Evolutionary conservation across 495 filamentous ascomycete species (phyloP).

Genomic region (Podospora bellae-mahoneyi): DNA sequence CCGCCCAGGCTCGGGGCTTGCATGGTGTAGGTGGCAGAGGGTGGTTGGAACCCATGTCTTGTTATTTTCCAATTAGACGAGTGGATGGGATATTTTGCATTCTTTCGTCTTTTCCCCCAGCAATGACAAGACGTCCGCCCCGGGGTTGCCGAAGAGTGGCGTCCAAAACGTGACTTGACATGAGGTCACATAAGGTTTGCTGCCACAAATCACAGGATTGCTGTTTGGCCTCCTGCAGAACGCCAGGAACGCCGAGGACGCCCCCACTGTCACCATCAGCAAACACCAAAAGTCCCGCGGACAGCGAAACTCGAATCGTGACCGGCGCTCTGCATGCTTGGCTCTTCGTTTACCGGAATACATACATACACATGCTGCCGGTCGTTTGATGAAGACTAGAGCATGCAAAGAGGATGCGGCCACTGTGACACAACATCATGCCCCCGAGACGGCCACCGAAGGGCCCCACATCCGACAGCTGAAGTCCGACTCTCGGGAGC

Average conservation of each 20-base stretch:
- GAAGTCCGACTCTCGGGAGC: slow-evolving; percentile 2
- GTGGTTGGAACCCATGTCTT: too few species aligned
- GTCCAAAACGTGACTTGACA: slow-evolving; percentile 3
- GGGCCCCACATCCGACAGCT: background rate
- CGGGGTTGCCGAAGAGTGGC: slow-evolving; percentile 10
- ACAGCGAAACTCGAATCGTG: background rate
- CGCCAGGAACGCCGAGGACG: background rate
- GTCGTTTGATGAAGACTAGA: slow-evolving; percentile 8
- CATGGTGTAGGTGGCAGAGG: too few species aligned
- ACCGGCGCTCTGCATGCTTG: background rate
- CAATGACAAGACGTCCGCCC: background rate
- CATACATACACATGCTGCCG: background rate
- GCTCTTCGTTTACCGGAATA: background rate
- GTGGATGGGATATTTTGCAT: too few species aligned
- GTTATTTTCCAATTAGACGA: too few species aligned
- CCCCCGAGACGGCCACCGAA: slow-evolving; percentile 2
- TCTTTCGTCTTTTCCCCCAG: too few species aligned
- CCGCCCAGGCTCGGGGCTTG: too few species aligned
- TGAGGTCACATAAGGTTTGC: background rate
- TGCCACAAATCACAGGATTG: background rate
- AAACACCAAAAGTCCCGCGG: background rate
- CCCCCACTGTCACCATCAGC: slow-evolving; percentile 3
- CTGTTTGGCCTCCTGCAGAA: background rate
- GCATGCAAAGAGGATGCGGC: slow-evolving; percentile 7
- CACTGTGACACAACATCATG: slow-evolving; percentile 15